Evolutionary conservation across 1,284 basidiomycete genomes (phyloP), one percentile per base, ranked within the genome.

Genomic region (Pseudozyma sp.): DNA sequence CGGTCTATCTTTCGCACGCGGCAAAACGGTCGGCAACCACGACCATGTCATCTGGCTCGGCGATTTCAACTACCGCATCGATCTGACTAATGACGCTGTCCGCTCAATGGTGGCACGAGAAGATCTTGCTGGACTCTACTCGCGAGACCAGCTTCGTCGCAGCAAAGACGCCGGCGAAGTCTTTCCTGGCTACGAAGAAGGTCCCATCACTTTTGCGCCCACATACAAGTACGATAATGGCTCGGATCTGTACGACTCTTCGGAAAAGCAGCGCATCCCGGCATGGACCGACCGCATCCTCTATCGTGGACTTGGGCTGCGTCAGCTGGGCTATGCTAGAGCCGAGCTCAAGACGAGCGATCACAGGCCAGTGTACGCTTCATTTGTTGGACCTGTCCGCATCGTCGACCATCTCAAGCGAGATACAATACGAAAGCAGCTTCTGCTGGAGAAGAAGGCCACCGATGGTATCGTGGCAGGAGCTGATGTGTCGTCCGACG

Each of bases 241-340:
- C 5, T 86, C 93, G 8, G 91, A 96, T 73, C 87, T 87, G 49
- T 99, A 98, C 84, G 97, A 99, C 84, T 92, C 94, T 4, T 93
- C 93, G 72, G 97, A 99, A 85, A 99, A 99, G 86, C 90, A 92
- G 88, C 89, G 97, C 7, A 92, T 97, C 81, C 97, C 97, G 1
- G 94, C 96, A 8, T 99, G 96, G 95, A 99, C 82, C 7, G 82
- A 83, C 56, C 78, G 82, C 24, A 90, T 99, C 14, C 84, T 99
- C 53, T 97, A 91, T 86, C 90, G 89, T 8, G 57, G 82, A 37
- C 75, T 64, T 24, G 64, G 59, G 7, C 48, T 74, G 31, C 56
- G 56, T 29, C 78, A 85, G 76, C 80, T 65, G 17, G 58, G 67
- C 84, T 89, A 89, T 69, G 67, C 81, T 33, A 83, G 94, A 60